These are phyloP conservation scores for Poa annua DNA, from an alignment of 176 grass and related monocot species.

Conservation along the genomic window DNA sequence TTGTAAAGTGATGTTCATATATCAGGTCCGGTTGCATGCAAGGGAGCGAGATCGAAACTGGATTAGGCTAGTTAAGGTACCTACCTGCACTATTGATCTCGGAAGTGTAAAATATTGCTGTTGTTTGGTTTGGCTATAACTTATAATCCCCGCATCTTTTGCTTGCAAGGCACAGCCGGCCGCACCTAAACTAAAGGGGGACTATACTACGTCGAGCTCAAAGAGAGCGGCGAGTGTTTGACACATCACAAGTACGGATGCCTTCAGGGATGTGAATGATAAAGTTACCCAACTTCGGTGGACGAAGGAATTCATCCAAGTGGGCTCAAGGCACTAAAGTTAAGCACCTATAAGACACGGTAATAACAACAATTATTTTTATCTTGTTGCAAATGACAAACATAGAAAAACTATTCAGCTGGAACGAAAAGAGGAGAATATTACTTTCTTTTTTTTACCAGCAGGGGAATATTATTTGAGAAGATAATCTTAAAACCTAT, in stretches of 20 bases:
- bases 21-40: not conserved
- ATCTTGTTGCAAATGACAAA: no score
- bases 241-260: not conserved
- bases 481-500: no score
- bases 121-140: not conserved
- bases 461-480: no score
- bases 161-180: conserved; percentile 21
- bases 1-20: not conserved
- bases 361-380: no score
- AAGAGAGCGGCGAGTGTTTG: not conserved
- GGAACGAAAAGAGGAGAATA: no score
- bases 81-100: conserved; percentile 12
- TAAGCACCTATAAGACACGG: no score
- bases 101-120: conserved; percentile 1
- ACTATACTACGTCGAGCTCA: not conserved
- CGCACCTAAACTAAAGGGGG: not conserved
- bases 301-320: no score
- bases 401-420: no score
- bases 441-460: no score
- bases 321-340: no score
- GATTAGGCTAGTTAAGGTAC: not conserved
- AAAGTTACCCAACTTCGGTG: no score
- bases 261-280: no score
- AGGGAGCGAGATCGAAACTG: not conserved
- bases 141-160: not conserved